Evolutionary conservation across 2,329 filamentous ascomycete species (phyloP).

Genomic region (Stenocarpella maydis): DNA sequence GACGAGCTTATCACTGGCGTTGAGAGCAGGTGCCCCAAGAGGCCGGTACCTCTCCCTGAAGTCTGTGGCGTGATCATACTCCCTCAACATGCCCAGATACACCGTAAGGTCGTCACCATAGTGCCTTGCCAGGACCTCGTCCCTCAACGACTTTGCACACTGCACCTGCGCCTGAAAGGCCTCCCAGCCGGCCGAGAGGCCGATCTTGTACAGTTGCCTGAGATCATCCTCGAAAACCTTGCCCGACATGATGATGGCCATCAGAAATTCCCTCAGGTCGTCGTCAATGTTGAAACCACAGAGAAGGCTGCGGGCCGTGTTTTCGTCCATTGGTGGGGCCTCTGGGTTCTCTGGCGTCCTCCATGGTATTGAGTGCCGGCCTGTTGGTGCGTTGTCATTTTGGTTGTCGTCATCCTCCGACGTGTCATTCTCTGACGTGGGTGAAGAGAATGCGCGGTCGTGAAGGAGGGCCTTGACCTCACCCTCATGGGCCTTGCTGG

Average conservation of each 20-base stretch:
- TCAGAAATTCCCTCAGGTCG: conserved; percentile 41
- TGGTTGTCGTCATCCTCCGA: conserved; percentile 26
- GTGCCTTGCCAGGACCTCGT: conserved; percentile 36
- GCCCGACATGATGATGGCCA: conserved; percentile 40
- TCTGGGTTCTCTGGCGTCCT: conserved; percentile 18
- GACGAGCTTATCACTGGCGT: not conserved
- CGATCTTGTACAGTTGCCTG: conserved; percentile 39
- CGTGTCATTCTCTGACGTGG: conserved; percentile 19
- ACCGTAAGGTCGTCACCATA: conserved; percentile 22
- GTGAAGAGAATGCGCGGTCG: conserved; percentile 26
- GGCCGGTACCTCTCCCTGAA: conserved; percentile 27
- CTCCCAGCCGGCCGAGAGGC: conserved; percentile 45
- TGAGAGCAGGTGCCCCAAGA: conserved; percentile 16
- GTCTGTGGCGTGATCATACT: conserved; percentile 10
- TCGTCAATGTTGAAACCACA: conserved; percentile 45
- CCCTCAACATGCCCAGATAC: conserved; percentile 26
- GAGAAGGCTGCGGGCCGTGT: conserved; percentile 40
- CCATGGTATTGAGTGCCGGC: conserved; percentile 17
- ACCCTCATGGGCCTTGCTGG: conserved; percentile 26
- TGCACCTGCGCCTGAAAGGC: conserved; percentile 46
- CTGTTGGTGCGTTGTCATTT: conserved; percentile 21
- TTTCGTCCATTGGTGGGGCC: conserved; percentile 18
- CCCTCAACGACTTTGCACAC: conserved; percentile 43
- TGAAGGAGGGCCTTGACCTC: conserved; percentile 27
- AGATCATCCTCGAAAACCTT: conserved; percentile 41